Percentiles rank a stretch among this genome's conserved stretches.
phyloP scores from a whole-genome alignment of 495 filamentous ascomycete species.

The Cercophora scortea region DNA sequence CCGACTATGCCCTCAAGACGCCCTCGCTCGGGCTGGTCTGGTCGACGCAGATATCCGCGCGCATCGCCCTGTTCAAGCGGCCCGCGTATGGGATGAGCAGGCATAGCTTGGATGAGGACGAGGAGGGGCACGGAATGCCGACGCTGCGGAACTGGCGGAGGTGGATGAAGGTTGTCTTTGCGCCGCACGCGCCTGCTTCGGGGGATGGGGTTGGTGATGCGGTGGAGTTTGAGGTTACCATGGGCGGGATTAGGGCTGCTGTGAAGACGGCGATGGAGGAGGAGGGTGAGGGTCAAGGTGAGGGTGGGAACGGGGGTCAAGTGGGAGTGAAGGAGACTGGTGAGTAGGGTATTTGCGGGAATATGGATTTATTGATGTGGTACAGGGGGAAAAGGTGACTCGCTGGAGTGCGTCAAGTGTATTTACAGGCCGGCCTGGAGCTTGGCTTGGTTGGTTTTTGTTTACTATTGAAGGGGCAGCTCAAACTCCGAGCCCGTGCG shows the following conservation, averaged over 20 bases:
- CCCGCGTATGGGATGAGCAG: slow-evolving; percentile 30
- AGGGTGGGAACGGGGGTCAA: neutral
- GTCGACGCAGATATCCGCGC: slow-evolving; percentile 76
- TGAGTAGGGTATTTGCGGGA: no score
- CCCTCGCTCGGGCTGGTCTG: slow-evolving; percentile 82
- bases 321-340: no score
- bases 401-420: no score
- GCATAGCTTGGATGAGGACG: slow-evolving; percentile 13
- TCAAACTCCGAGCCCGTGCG: no score
- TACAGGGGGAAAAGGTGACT: no score
- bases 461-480: no score
- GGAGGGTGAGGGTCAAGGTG: slow-evolving; percentile 5
- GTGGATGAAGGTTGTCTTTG: slow-evolving; percentile 77
- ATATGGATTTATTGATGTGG: no score
- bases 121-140: slow-evolving; percentile 20
- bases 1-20: slow-evolving; percentile 55
- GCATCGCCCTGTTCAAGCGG: slow-evolving; percentile 70
- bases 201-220: slow-evolving; percentile 34
- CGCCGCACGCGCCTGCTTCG: slow-evolving; percentile 51
- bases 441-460: no score
- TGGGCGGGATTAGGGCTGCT: slow-evolving; percentile 42
- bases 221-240: slow-evolving; percentile 50
- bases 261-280: slow-evolving; percentile 5
- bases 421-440: no score
- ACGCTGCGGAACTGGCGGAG: slow-evolving; percentile 42